phyloP scores from a whole-genome alignment of 306 rosid genomes.

The Inga laurina region DNA sequence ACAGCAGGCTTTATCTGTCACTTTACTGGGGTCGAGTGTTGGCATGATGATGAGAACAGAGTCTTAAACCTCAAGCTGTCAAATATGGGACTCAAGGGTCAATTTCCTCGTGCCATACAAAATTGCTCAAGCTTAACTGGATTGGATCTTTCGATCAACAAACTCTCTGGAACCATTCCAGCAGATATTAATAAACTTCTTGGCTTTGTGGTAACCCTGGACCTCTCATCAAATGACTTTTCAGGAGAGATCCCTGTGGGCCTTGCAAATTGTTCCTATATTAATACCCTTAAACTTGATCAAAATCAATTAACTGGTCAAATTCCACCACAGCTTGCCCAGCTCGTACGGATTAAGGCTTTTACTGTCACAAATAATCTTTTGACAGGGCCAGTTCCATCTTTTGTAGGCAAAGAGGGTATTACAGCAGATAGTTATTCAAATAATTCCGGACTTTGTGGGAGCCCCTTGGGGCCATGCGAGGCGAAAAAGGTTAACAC shows the following conservation, averaged over 20 bases:
- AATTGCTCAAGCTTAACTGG: conserved; percentile 82
- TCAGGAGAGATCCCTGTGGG: conserved; percentile 58
- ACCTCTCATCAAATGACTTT: conserved; percentile 71
- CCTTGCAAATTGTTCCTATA: conserved; percentile 53
- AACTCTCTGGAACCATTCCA: conserved; percentile 60
- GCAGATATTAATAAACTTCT: conserved; percentile 38
- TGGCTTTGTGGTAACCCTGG: conserved; percentile 35
- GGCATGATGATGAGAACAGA: conserved; percentile 85
- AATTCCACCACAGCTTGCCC: conserved; percentile 56
- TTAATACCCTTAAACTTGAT: conserved; percentile 75
- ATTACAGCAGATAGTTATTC: conserved; percentile 34
- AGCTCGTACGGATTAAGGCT: conserved; percentile 49
- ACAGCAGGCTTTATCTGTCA: conserved; percentile 78
- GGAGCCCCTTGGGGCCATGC: conserved; percentile 38
- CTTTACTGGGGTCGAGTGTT: conserved; percentile 78
- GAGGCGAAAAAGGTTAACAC: conserved; percentile 36
- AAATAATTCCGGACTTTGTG: conserved; percentile 78
- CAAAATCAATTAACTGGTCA: conserved; percentile 65
- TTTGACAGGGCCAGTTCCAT: conserved; percentile 69
- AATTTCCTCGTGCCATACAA: conserved; percentile 58
- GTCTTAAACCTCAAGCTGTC: conserved; percentile 69
- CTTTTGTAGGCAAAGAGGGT: background rate
- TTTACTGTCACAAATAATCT: conserved; percentile 63
- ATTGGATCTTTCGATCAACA: conserved; percentile 74
- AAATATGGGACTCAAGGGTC: conserved; percentile 82